Evolutionary conservation across 148 eudicot species (phyloP).

Genomic region (Cornus florida): DNA sequence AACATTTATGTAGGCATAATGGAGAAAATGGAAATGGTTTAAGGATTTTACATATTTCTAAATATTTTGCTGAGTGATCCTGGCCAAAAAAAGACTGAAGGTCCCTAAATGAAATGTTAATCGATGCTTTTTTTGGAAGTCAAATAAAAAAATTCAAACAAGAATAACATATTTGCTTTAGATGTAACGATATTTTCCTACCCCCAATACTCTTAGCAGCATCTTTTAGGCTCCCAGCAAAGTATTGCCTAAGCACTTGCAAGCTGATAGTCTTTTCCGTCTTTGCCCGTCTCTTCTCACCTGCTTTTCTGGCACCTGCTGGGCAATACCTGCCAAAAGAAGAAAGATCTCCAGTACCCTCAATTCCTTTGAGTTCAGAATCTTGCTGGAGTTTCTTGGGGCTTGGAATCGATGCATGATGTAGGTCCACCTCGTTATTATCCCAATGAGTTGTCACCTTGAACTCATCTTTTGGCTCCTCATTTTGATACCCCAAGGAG

Average conservation of each 20-base stretch:
- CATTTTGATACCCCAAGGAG: slow-evolving; percentile 44
- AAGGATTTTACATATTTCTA: neutral
- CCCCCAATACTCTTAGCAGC: slow-evolving; percentile 94
- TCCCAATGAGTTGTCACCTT: slow-evolving; percentile 42
- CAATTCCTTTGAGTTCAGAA: slow-evolving; percentile 27
- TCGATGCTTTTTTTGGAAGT: neutral
- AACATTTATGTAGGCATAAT: neutral
- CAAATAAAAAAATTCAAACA: neutral
- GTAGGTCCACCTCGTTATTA: slow-evolving; percentile 23
- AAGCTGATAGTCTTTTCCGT: slow-evolving; percentile 72
- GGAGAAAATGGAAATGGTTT: neutral
- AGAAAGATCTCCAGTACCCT: slow-evolving; percentile 32
- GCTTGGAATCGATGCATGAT: slow-evolving; percentile 27
- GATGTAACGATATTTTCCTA: slow-evolving; percentile 21
- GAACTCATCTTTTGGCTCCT: slow-evolving; percentile 46
- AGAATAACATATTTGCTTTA: neutral
- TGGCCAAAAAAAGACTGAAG: neutral
- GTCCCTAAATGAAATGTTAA: neutral
- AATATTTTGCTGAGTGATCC: neutral
- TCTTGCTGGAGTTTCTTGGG: slow-evolving; percentile 37
- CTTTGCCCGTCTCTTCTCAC: slow-evolving; percentile 59
- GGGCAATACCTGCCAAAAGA: slow-evolving; percentile 30
- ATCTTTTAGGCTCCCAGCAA: slow-evolving; percentile 90
- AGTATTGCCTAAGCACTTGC: slow-evolving; percentile 74
- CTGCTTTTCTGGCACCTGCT: slow-evolving; percentile 29